phyloP scores from a whole-genome alignment of 179 eudicot genomes.

The Patellifolia procumbens region DNA sequence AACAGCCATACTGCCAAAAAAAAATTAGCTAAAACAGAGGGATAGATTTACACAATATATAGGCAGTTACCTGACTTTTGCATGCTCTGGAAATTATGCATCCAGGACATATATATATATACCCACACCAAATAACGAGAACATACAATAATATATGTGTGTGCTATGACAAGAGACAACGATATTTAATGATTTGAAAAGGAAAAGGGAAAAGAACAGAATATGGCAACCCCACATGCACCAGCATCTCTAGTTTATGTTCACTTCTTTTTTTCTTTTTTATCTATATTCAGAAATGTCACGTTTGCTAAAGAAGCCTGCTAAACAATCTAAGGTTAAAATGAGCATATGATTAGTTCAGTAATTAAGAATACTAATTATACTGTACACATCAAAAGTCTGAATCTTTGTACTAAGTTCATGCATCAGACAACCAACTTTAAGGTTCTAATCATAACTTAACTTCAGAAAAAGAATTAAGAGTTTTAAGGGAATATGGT shows the following conservation, averaged over 20 bases:
- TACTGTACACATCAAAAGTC: constrained; percentile 13
- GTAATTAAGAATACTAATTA: background rate
- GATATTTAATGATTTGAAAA: constrained; percentile 38
- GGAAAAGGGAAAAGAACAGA: constrained; percentile 43
- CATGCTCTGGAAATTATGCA: constrained; percentile 30
- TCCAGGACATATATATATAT: constrained; percentile 31
- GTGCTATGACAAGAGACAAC: constrained; percentile 51
- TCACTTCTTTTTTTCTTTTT: constrained; percentile 28
- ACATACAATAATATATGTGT: constrained; percentile 37
- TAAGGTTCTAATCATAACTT: constrained; percentile 26
- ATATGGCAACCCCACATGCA: constrained; percentile 55
- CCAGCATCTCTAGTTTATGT: constrained; percentile 35
- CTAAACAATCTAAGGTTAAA: constrained; percentile 18
- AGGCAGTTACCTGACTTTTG: constrained; percentile 32
- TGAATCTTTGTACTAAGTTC: constrained; percentile 14
- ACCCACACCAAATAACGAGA: constrained; percentile 25
- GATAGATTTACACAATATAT: background rate
- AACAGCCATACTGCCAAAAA: constrained; percentile 28
- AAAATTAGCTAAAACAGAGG: background rate
- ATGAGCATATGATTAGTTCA: constrained; percentile 11
- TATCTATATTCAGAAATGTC: constrained; percentile 23
- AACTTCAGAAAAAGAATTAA: constrained; percentile 16
- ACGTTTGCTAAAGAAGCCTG: constrained; percentile 26
- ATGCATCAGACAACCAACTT: constrained; percentile 25
- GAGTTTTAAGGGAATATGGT: constrained; percentile 16